Evolutionary conservation across 176 grass and related monocot genomes (phyloP).

Genomic region (Eremochloa ophiuroides): DNA sequence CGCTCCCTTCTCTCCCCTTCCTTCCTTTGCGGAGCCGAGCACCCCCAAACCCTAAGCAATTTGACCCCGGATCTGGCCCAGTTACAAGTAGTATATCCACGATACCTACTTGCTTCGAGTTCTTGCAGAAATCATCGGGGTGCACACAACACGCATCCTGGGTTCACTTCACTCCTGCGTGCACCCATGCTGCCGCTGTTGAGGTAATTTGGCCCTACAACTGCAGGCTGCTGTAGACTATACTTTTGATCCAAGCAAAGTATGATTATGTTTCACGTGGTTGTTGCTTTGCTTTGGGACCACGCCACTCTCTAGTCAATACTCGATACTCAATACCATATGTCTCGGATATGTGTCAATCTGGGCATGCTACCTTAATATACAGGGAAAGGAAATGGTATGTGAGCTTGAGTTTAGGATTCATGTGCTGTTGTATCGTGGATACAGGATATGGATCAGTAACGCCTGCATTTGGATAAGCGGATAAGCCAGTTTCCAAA

Average conservation of each 20-base stretch:
- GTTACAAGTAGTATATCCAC: too few species aligned
- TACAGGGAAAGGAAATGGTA: not conserved
- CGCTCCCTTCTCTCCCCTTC: not conserved
- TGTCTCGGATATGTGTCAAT: not conserved
- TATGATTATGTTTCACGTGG: not conserved
- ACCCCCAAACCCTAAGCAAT: not conserved
- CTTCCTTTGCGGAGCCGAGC: not conserved
- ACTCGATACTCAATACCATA: not conserved
- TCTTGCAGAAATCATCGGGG: not conserved
- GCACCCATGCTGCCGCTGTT: not conserved
- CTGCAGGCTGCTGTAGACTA: not conserved
- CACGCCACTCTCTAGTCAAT: too few species aligned
- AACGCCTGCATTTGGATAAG: not conserved
- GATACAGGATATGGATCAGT: not conserved
- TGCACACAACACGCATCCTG: too few species aligned
- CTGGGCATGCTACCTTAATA: not conserved
- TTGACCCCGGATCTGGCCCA: too few species aligned
- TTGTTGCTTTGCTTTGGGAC: not conserved
- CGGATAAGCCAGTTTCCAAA: not conserved
- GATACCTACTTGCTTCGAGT: not conserved
- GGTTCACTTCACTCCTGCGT: too few species aligned
- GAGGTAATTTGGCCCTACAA: not conserved
- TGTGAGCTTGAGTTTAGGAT: not conserved
- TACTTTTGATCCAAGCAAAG: not conserved
- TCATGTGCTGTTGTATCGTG: not conserved